Evolutionary conservation across 495 filamentous ascomycete species (phyloP), one percentile per base, ranked within the genome.

Genomic region (Acidomyces sp.): DNA sequence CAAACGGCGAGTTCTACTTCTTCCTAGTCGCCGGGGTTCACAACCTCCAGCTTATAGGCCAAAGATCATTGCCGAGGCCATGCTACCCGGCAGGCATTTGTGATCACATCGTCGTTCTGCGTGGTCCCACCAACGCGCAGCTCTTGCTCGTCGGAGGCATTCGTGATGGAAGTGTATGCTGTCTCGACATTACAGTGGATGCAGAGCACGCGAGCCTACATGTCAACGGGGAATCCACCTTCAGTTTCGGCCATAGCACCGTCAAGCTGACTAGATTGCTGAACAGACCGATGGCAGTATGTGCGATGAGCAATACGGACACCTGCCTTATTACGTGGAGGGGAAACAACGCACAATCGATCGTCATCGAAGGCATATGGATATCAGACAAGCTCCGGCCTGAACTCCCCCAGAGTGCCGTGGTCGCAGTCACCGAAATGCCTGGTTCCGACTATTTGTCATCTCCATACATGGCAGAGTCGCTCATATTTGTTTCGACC

Each of bases 361-460:
- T 61, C 1, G 20, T 39, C 2, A 54, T 60, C 29, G 36, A 52
- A 6, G 53, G 41, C 10, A 48, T 62, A 1, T 56, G 55, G 53
- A 39, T 60, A 25, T 52, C 49, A 18, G 48, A 56, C 20, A 48
- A 39, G 11, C 15, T 24, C 4, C 42, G 43, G 16, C 46, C 47
- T 2, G 45, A 32, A 15, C 51, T 50, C 13, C 29, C 46, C 3
- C 54, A 57, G 47, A 22, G 36, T 17, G 24, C 49, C 1, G 26
- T 57, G 21, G 34, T 45, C 3, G 52, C 52, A 1, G 33, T 46
- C 17, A 23, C 46, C 12, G 50, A 48, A 17, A 20, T 57, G n/a
- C 50, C 55, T 4, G 25, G 25, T 17, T 26, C 52, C n/a, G 10
- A 28, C 18, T 18, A 7, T 27, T 29, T 34, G 43, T 23, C 34